Percentiles rank a stretch among this genome's conserved stretches.
phyloP scores from a whole-genome alignment of 352 stramenopile genomes.

The Hyaloperonospora brassicae region DNA sequence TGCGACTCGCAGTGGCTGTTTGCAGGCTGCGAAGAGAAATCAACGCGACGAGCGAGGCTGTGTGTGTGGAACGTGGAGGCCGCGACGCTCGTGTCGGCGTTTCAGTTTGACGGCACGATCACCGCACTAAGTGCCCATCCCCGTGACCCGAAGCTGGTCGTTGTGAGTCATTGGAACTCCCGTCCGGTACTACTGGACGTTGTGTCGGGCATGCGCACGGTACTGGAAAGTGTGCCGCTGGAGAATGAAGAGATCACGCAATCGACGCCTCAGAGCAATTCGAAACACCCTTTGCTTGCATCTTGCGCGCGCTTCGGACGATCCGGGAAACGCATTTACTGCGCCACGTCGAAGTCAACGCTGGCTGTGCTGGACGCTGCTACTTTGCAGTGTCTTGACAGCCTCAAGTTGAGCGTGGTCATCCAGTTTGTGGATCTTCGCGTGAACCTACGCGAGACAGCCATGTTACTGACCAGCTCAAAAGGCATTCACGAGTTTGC shows the following conservation, averaged over 20 bases:
- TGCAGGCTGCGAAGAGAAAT: slow-evolving; percentile 62
- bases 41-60: slow-evolving; percentile 39
- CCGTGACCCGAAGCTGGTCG: slow-evolving; percentile 37
- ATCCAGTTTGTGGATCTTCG: slow-evolving; percentile 66
- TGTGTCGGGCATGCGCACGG: slow-evolving; percentile 21
- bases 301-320: slow-evolving; percentile 44
- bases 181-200: slow-evolving; percentile 50
- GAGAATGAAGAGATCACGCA: slow-evolving; percentile 45
- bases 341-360: slow-evolving; percentile 56
- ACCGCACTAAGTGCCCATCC: slow-evolving; percentile 53
- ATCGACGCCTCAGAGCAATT: slow-evolving; percentile 40
- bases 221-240: slow-evolving; percentile 33
- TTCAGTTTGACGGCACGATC: slow-evolving; percentile 50
- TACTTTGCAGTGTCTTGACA: slow-evolving; percentile 42
- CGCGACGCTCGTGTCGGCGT: slow-evolving; percentile 46
- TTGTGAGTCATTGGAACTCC: slow-evolving; percentile 56
- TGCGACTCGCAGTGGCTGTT: slow-evolving; percentile 55
- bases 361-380: slow-evolving; percentile 48
- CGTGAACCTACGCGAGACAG: slow-evolving; percentile 43
- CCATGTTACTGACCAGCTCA: slow-evolving; percentile 51
- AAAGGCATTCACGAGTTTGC: slow-evolving; percentile 73
- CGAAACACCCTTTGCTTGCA: slow-evolving; percentile 43
- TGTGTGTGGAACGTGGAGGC: slow-evolving; percentile 64
- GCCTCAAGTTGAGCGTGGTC: slow-evolving; percentile 38
- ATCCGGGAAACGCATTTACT: slow-evolving; percentile 56